Evolutionary conservation across 352 stramenopile species (phyloP), one percentile per base, ranked within the genome.

Genomic region (Phytophthora niederhauseri): DNA sequence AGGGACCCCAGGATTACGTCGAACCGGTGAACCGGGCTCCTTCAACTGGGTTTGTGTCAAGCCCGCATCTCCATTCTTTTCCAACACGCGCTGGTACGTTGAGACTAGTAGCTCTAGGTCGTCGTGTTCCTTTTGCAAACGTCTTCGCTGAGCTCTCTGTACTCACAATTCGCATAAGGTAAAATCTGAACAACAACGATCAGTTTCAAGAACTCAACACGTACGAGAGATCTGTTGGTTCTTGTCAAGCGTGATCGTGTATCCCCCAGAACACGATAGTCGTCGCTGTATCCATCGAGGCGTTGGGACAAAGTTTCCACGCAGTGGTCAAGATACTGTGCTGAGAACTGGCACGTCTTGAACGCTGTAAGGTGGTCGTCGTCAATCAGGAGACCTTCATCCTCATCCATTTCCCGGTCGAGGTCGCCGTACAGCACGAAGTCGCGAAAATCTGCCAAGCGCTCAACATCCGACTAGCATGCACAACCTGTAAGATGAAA

Each of bases 321-420:
- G 41, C 87, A 94, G 19, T 89, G 75, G 17, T 83, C 74, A 2
- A 94, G 61, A 65, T 94, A 94, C 61, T 94, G 87, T 1, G 80
- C 79, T 8, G 87, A 88, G 15, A 87, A 78, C 49, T 93, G 85
- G 7, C 69, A 78, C 41, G 84, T 17, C 36, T 77, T 76, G 53
- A 93, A 92, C 1, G 87, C 83, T 12, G 66, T 46, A 6, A 84
- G 34, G 19, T 90, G 69, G 22, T 66, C 69, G 12, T 88, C 72
- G 28, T 93, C 61, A 6, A 93, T 76, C 28, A 82, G 67, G 0
- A 95, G 66, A 6, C 73, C 74, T 17, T 82, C 73, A 46, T 90
- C 76, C 1, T 85, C 64, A 11, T 83, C 62, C 24, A 91, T 61
- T 36, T 91, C 82, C n/a, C 30, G 59, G 5, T 72, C 59, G n/a